Conservation (phyloP, 805 yeast species). For the Monosporozyma solicola region DNA sequence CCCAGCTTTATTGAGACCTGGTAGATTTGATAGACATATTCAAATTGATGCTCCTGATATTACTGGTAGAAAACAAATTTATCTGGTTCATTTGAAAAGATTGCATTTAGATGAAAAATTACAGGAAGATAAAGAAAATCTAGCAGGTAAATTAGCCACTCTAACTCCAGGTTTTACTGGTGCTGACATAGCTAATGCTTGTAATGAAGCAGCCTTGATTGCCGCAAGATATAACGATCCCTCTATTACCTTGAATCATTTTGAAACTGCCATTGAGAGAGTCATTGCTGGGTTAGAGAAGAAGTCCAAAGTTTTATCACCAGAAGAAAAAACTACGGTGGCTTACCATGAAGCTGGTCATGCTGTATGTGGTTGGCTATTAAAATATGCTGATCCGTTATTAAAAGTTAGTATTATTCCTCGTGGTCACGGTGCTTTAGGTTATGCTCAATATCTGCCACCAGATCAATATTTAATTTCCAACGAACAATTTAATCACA, state of each 20-base stretch:
- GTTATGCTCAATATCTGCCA: constrained; percentile 93
- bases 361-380: constrained; percentile 91
- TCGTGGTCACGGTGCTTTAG: constrained; percentile 88
- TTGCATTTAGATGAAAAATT: constrained; percentile 14
- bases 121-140: constrained; percentile 40
- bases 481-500: constrained; percentile 64
- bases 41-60: constrained; percentile 80
- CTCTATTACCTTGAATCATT: constrained; percentile 58
- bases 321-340: constrained; percentile 74
- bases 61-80: constrained; percentile 82
- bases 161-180: constrained; percentile 94
- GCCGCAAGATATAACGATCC: constrained; percentile 74
- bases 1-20: constrained; percentile 85
- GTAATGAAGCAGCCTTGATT: constrained; percentile 89
- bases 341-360: constrained; percentile 97
- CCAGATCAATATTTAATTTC: constrained; percentile 76
- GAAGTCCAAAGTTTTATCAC: constrained; percentile 67
- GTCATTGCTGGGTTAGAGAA: constrained; percentile 92
- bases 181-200: constrained; percentile 91
- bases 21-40: constrained; percentile 87
- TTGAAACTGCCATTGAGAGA: constrained; percentile 88
- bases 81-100: constrained; percentile 65
- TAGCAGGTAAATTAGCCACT: constrained; percentile 80
- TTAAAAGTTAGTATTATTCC: constrained; percentile 92
- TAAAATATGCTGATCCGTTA: constrained; percentile 81